Conservation (phyloP, 805 yeast genomes). For the Candida orba region DNA sequence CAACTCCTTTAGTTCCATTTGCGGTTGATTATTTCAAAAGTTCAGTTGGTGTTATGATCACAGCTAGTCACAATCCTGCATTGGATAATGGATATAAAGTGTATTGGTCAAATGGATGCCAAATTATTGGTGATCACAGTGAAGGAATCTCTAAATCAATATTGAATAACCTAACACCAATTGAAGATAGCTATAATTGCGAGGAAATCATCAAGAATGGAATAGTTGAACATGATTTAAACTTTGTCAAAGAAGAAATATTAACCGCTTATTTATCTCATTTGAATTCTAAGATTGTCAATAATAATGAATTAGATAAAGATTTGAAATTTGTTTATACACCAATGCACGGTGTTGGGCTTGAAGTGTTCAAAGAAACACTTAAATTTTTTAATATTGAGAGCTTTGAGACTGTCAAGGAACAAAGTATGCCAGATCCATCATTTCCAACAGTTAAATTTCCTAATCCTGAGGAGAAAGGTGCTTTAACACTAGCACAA, state of each 20-base stretch:
- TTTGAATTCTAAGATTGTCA: constrained; percentile 29
- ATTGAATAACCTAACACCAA: constrained; percentile 52
- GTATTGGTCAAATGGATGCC: constrained; percentile 90
- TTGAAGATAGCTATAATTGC: constrained; percentile 46
- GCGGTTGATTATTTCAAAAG: constrained; percentile 58
- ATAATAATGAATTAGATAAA: constrained; percentile 13
- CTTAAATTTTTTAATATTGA: constrained; percentile 31
- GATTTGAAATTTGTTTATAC: constrained; percentile 66
- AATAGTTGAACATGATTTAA: constrained; percentile 23
- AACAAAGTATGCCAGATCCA: constrained; percentile 77
- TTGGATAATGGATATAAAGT: constrained; percentile 92
- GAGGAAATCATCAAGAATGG: constrained; percentile 29
- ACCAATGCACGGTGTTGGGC: constrained; percentile 95
- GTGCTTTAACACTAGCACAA: constrained; percentile 76
- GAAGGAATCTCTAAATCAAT: constrained; percentile 61
- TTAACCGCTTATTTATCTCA: constrained; percentile 34
- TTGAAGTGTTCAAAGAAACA: constrained; percentile 44
- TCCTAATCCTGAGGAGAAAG: constrained; percentile 95
- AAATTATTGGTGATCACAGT: constrained; percentile 87
- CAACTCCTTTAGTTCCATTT: constrained; percentile 92
- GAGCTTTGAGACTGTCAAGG: constrained; percentile 38
- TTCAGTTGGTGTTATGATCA: constrained; percentile 84
- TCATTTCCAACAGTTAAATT: constrained; percentile 77
- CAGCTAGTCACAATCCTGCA: constrained; percentile 84
- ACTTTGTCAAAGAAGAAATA: constrained; percentile 36